These are phyloP conservation scores for Solanum chiquidenum DNA, from an alignment of 257 asterid species.

Conservation along the genomic window DNA sequence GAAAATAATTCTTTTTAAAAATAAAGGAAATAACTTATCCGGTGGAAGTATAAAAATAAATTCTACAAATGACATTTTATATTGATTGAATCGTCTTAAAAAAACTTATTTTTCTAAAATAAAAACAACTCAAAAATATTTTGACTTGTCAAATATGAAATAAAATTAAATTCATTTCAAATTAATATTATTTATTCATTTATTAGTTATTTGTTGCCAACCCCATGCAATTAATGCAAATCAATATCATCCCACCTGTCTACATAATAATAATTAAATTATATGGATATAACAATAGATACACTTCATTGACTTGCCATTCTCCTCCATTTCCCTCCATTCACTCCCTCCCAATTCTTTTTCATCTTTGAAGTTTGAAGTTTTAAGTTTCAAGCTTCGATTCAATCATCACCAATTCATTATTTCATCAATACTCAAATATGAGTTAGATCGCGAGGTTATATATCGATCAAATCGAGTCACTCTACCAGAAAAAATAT, in stretches of 20 bases:
- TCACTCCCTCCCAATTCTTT: neutral
- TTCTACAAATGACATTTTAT: too few relatives aligned
- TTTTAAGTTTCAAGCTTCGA: neutral
- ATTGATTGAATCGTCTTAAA: neutral
- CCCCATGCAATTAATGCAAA: neutral
- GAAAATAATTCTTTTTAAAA: too few relatives aligned
- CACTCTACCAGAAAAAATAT: neutral
- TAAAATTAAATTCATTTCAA: neutral
- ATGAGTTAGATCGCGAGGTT: neutral
- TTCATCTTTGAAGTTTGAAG: neutral
- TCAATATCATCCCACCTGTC: neutral
- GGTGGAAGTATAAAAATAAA: neutral
- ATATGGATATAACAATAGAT: neutral
- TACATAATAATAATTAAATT: neutral
- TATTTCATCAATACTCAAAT: neutral
- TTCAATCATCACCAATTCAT: neutral
- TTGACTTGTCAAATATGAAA: neutral
- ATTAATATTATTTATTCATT: neutral
- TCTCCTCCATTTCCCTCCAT: neutral
- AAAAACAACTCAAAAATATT: neutral
- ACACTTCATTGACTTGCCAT: neutral
- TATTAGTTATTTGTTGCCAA: neutral
- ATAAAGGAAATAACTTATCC: too few relatives aligned
- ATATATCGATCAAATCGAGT: neutral
- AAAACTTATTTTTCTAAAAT: neutral